Conservation (phyloP, 306 rosid genomes). For the Hippophae rhamnoides region DNA sequence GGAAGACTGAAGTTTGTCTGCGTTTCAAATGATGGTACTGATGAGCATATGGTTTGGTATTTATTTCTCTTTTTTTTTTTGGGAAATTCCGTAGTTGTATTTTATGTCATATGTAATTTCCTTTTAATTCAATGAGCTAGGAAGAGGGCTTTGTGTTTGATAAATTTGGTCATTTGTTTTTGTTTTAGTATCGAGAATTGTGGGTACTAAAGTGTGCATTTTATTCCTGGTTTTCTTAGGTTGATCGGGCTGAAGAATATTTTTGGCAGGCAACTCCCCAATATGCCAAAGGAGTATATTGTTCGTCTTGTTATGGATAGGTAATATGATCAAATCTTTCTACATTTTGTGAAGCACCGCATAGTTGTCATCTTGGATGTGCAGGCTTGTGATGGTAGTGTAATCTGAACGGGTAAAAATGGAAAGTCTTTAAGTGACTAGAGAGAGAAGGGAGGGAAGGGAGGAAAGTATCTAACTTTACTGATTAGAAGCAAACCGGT, state of each 20-base stretch:
- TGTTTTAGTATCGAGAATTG: neutral
- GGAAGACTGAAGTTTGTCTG: constrained; percentile 79
- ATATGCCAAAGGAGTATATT: constrained; percentile 99
- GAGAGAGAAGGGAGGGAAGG: neutral
- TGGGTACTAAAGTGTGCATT: constrained; percentile 18
- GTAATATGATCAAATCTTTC: constrained; percentile 30
- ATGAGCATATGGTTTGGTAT: constrained; percentile 95
- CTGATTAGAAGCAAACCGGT: too few species aligned
- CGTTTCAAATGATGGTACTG: constrained; percentile 68
- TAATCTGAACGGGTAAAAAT: neutral
- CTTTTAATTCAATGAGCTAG: neutral
- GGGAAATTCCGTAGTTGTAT: neutral
- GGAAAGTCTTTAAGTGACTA: neutral
- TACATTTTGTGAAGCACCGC: neutral
- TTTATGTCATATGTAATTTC: constrained; percentile 2
- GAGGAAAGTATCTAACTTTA: neutral
- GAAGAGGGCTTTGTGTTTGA: neutral
- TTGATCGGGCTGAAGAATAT: constrained; percentile 93
- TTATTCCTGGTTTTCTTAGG: constrained; percentile 38
- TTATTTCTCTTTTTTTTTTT: constrained; percentile 16
- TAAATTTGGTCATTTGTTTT: neutral
- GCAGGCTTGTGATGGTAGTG: neutral
- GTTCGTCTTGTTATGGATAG: constrained; percentile 98
- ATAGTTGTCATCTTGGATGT: neutral
- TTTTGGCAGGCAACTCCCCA: constrained; percentile 88